Conservation (phyloP, 768 basidiomycete genomes). For the Paxillus ammoniavirescens region DNA sequence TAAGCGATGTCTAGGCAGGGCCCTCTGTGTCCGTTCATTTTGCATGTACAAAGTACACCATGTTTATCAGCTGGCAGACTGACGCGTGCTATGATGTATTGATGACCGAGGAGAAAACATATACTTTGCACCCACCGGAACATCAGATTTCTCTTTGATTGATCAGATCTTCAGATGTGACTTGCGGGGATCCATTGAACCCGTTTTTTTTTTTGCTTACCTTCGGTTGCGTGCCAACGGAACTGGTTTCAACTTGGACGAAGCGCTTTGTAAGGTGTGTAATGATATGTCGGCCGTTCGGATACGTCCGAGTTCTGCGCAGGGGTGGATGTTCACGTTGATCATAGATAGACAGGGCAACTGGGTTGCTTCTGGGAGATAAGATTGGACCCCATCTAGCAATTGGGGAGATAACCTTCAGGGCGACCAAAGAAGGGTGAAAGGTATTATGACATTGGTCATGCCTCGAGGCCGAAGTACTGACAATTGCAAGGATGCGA, state of each 20-base stretch:
- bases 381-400: neutral
- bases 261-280: neutral
- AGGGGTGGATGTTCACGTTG: neutral
- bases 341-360: neutral
- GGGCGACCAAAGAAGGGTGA: neutral
- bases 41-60: neutral
- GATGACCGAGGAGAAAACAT: neutral
- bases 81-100: neutral
- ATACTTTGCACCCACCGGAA: neutral
- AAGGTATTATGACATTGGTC: neutral
- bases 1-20: neutral
- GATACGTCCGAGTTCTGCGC: neutral
- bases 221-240: neutral
- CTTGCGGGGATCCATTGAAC: neutral
- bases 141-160: neutral
- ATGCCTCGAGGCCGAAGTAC: neutral
- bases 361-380: constrained; percentile 3
- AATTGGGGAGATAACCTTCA: neutral
- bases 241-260: neutral
- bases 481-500: neutral
- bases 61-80: neutral
- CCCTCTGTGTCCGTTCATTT: neutral
- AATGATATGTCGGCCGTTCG: neutral
- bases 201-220: neutral
- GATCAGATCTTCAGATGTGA: constrained; percentile 3